A percentile compares a stretch with the other conserved stretches of the same genome.
These are phyloP conservation scores for Colletotrichum cuscutae DNA, from an alignment of 2,329 filamentous ascomycete genomes.

Conservation along the genomic window DNA sequence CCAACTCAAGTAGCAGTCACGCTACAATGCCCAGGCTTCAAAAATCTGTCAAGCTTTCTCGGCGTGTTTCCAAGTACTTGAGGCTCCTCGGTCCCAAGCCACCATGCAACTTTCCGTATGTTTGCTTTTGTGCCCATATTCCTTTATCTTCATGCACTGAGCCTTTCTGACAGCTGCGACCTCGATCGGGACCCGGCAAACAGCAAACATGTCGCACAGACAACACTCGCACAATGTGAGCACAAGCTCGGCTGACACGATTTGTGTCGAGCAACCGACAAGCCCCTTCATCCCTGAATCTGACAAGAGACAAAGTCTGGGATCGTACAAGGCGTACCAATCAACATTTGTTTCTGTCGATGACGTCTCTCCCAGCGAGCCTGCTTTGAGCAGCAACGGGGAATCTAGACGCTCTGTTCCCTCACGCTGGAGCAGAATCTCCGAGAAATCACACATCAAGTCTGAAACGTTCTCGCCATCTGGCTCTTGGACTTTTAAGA, in stretches of 20 bases:
- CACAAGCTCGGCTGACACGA: constrained; percentile 22
- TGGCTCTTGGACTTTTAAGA: constrained; percentile 42
- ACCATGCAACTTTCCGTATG: constrained; percentile 18
- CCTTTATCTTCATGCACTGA: background rate
- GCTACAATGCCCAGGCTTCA: constrained; percentile 3
- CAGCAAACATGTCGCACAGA: constrained; percentile 16
- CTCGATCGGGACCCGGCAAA: background rate
- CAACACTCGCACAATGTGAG: constrained; percentile 30
- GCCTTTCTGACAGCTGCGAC: background rate
- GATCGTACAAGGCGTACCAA: constrained; percentile 21
- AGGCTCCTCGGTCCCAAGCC: constrained; percentile 5
- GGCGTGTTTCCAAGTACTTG: constrained; percentile 8
- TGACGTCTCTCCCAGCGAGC: constrained; percentile 16
- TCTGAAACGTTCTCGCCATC: constrained; percentile 30
- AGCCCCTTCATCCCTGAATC: constrained; percentile 16
- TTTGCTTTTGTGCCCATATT: background rate
- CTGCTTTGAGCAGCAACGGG: constrained; percentile 18
- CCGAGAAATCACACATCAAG: constrained; percentile 17
- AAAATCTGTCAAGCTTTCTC: constrained; percentile 17
- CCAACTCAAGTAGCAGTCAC: background rate
- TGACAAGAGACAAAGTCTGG: constrained; percentile 1
- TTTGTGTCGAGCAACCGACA: constrained; percentile 15
- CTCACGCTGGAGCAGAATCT: constrained; percentile 28
- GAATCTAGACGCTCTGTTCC: constrained; percentile 19
- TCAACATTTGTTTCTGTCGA: constrained; percentile 15